Percentiles rank a stretch among this genome's conserved stretches.
phyloP scores from a whole-genome alignment of 495 filamentous ascomycete genomes.

The Xylaria grammica region DNA sequence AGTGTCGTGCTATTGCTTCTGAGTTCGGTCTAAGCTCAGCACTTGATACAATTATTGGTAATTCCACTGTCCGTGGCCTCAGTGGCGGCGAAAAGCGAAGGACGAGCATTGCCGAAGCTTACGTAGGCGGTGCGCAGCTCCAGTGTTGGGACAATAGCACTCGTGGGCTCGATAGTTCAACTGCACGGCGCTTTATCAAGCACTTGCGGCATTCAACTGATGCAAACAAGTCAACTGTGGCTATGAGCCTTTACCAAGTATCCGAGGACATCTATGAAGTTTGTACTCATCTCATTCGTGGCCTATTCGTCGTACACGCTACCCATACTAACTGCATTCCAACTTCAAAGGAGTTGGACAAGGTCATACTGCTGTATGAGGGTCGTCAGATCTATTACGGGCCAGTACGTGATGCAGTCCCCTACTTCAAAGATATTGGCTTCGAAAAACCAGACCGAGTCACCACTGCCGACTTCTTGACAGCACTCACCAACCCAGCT shows the following conservation, averaged over 20 bases:
- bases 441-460: background rate
- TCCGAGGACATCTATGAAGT: conserved; percentile 69
- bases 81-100: conserved; percentile 61
- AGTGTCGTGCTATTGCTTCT: no score
- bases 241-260: conserved; percentile 77
- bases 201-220: conserved; percentile 57
- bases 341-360: conserved; percentile 56
- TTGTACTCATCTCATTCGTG: background rate
- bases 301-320: background rate
- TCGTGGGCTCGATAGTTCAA: conserved; percentile 58
- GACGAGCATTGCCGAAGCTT: conserved; percentile 51
- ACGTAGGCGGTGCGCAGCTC: conserved; percentile 24
- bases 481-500: background rate
- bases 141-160: conserved; percentile 57
- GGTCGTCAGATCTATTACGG: conserved; percentile 80
- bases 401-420: conserved; percentile 14
- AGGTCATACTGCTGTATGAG: conserved; percentile 65
- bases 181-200: conserved; percentile 55
- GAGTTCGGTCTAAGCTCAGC: conserved; percentile 79
- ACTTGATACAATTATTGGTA: conserved; percentile 76
- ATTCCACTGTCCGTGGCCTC: conserved; percentile 72
- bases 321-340: no score
- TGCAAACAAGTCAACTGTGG: conserved; percentile 54
- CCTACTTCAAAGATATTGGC: background rate
- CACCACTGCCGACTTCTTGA: background rate